phyloP scores from a whole-genome alignment of 768 basidiomycete species.

The Punctularia strigosozonata region DNA sequence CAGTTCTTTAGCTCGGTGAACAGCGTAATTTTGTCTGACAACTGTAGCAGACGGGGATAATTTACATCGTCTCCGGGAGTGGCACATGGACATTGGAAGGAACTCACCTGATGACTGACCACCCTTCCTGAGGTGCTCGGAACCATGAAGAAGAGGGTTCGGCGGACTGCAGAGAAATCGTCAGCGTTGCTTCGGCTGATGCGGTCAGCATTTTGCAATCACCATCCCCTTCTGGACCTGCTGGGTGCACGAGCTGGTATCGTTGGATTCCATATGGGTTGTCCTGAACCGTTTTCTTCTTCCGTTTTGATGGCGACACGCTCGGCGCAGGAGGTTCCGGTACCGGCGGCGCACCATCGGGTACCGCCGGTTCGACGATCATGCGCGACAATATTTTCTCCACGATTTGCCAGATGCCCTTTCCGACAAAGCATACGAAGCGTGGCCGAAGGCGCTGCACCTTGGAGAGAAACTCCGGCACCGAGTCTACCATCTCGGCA shows the following conservation, averaged over 20 bases:
- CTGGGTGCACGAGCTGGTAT: slow-evolving; percentile 33
- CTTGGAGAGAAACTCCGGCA: slow-evolving; percentile 50
- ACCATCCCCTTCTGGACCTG: slow-evolving; percentile 8
- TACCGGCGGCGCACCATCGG: background rate
- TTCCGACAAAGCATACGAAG: slow-evolving; percentile 71
- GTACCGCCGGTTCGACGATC: background rate
- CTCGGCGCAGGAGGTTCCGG: background rate
- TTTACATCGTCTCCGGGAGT: background rate
- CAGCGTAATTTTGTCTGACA: slow-evolving; percentile 30
- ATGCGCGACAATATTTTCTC: slow-evolving; percentile 7
- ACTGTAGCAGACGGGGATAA: slow-evolving; percentile 17
- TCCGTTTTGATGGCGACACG: background rate
- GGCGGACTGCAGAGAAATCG: slow-evolving; percentile 17
- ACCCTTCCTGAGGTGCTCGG: slow-evolving; percentile 73
- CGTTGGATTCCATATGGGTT: slow-evolving; percentile 32
- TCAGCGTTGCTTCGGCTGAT: background rate
- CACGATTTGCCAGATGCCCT: slow-evolving; percentile 44
- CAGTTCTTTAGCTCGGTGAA: slow-evolving; percentile 24
- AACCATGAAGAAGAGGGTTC: slow-evolving; percentile 66
- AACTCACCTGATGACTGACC: slow-evolving; percentile 53
- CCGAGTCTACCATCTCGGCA: slow-evolving; percentile 38
- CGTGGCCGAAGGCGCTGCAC: slow-evolving; percentile 43
- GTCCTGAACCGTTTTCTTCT: slow-evolving; percentile 5
- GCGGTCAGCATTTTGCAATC: slow-evolving; percentile 6
- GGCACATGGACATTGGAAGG: background rate